Conservation (phyloP, 2,329 filamentous ascomycete genomes). For the Sphaerostilbella broomeana region DNA sequence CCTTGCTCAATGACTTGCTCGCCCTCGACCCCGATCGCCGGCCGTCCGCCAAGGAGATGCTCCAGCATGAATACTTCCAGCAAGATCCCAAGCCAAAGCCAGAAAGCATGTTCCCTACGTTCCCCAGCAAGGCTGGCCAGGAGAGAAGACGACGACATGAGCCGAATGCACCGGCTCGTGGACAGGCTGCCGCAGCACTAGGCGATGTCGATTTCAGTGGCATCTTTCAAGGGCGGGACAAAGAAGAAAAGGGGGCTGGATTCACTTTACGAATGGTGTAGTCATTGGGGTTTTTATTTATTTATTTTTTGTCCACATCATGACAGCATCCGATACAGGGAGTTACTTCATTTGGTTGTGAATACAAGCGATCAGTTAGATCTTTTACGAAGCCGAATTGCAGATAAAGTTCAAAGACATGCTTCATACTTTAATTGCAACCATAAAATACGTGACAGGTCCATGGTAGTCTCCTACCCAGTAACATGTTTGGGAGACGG, state of each 20-base stretch:
- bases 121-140: slow-evolving; percentile 89
- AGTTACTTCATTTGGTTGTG: too few relatives aligned
- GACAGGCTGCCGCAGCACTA: slow-evolving; percentile 53
- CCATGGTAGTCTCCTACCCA: too few relatives aligned
- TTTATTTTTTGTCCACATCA: too few relatives aligned
- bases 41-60: slow-evolving; percentile 65
- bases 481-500: too few relatives aligned
- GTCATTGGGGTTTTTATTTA: background rate
- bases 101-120: slow-evolving; percentile 91
- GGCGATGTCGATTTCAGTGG: slow-evolving; percentile 59
- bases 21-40: slow-evolving; percentile 66
- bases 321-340: too few relatives aligned
- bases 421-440: background rate
- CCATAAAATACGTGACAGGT: too few relatives aligned
- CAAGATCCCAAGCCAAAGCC: slow-evolving; percentile 89
- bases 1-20: slow-evolving; percentile 63
- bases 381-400: too few relatives aligned
- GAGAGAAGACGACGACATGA: slow-evolving; percentile 68
- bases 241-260: slow-evolving; percentile 58
- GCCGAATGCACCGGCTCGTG: slow-evolving; percentile 77
- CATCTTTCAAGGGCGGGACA: slow-evolving; percentile 61
- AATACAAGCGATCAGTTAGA: too few relatives aligned
- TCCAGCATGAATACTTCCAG: slow-evolving; percentile 75
- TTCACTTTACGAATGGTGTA: slow-evolving; percentile 58
- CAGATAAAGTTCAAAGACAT: background rate